Evolutionary conservation across 345 rosid genomes (phyloP), one percentile per base, ranked within the genome.

Genomic region (Mallotus nudiflorus): DNA sequence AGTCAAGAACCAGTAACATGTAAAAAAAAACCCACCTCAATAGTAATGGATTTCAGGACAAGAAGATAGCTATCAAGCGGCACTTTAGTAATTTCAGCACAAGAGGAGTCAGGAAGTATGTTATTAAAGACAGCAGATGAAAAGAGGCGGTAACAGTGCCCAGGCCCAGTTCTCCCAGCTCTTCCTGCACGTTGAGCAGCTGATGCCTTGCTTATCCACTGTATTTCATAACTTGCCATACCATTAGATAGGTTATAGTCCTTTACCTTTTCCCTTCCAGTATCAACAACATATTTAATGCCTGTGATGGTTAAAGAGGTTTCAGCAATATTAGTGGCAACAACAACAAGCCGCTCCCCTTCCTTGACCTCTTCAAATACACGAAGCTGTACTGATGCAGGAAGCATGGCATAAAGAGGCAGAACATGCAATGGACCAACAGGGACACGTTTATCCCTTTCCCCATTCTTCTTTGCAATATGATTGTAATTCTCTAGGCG

Each of bases 161-260:
- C 97, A 74, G 97, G 97, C 62, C 88, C 94, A 39, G 97, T 93
- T 87, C 98, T 85, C 71, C 98, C 98, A 75, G 98, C 91, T 82
- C 97, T 83, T 82, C 98, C 97, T 53, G 96, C 94, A 65, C 98
- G 90, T 76, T 93, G 98, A 74, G 88, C 87, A 60, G 97, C 94
- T 5, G 97, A 93, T 68, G 98, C 94, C 76, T 91, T 90, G 67
- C 97, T 93, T 65, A 93, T 91, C 96, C 97, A 93, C 35, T 87
- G 90, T 28, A 89, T 75, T 65, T 87, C 89, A 73, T 83, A 93
- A 9, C 80, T 73, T 77, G 89, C 96, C 82, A 91, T 82, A 61
- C 93, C 98, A 78, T 82, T 91, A 61, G 83, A 77, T 22, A 84
- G 73, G 79, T 90, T 85, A 73, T 86, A 94, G n/a, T 72, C 83